Percentiles rank a stretch among this genome's conserved stretches.
Evolutionary conservation across 1,284 basidiomycete genomes (phyloP).

Genomic region (Trichosporon sp.): DNA sequence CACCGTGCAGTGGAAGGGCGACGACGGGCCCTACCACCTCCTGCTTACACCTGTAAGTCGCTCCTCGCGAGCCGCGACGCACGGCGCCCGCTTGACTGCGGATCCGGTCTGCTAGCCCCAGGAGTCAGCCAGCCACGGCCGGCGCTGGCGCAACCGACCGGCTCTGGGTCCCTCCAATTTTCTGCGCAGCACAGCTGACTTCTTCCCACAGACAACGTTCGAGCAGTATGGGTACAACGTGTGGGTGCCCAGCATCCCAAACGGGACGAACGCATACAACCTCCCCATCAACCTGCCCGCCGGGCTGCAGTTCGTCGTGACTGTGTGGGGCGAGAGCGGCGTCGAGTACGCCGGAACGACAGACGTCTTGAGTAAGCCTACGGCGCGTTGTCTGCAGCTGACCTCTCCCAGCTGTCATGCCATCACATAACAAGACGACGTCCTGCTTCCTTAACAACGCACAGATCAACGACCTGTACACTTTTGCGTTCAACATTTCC

Average conservation of each 20-base stretch:
- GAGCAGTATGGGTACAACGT: conserved; percentile 42
- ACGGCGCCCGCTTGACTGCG: neutral
- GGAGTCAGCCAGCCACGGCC: too few species aligned
- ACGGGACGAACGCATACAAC: conserved; percentile 31
- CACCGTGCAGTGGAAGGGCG: conserved; percentile 35
- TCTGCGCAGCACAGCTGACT: neutral
- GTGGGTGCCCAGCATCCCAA: conserved; percentile 40
- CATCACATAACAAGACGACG: conserved; percentile 17
- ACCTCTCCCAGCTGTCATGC: conserved; percentile 27
- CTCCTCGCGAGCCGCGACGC: neutral
- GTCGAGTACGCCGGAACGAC: conserved; percentile 43
- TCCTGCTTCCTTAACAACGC: conserved; percentile 38
- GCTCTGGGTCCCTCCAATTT: neutral
- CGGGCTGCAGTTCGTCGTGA: conserved; percentile 39
- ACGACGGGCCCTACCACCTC: conserved; percentile 46
- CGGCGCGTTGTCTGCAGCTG: neutral
- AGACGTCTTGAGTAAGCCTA: conserved; percentile 41
- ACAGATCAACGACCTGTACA: conserved; percentile 38
- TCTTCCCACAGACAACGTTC: conserved; percentile 31
- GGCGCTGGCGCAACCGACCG: neutral
- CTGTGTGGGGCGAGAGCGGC: conserved; percentile 45
- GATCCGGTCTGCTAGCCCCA: neutral
- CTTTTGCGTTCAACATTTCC: conserved; percentile 45
- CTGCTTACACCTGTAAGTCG: conserved; percentile 42
- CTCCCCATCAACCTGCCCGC: conserved; percentile 37